Evolutionary conservation across 345 rosid species (phyloP).

Genomic region (Salix suchowensis): DNA sequence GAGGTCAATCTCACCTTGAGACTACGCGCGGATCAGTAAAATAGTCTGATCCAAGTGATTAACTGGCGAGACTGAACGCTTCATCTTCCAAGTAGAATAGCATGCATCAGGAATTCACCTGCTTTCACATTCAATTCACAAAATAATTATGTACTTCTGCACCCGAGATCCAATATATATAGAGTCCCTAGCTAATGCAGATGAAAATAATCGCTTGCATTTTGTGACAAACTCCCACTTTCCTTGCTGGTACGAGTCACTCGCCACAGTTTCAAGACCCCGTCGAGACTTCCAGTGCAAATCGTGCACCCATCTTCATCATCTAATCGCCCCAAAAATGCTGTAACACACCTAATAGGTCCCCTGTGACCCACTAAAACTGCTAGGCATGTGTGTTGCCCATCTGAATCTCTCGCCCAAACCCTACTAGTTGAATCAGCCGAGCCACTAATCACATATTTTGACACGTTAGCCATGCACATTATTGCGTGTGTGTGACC

Average conservation of each 20-base stretch:
- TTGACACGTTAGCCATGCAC: constrained; percentile 34
- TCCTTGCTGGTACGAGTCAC: constrained; percentile 16
- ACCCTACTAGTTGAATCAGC: constrained; percentile 46
- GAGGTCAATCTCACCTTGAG: background rate
- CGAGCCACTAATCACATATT: constrained; percentile 45
- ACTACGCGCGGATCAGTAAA: background rate
- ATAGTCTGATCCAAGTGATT: background rate
- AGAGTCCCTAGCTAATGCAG: constrained; percentile 6
- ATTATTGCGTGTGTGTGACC: constrained; percentile 59
- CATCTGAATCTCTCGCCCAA: constrained; percentile 41
- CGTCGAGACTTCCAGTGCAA: constrained; percentile 52
- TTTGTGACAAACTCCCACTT: constrained; percentile 6
- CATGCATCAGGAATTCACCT: no score
- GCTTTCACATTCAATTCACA: no score
- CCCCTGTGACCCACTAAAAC: constrained; percentile 43
- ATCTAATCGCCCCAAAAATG: constrained; percentile 19
- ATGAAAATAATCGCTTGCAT: constrained; percentile 23
- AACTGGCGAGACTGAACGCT: no score
- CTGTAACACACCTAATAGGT: constrained; percentile 37
- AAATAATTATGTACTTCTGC: background rate
- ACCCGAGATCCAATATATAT: background rate
- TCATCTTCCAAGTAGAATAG: no score
- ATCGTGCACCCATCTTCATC: constrained; percentile 40
- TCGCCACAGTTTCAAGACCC: constrained; percentile 48
- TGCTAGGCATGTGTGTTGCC: constrained; percentile 33